Evolutionary conservation across 2,329 filamentous ascomycete genomes (phyloP).

Genomic region (Nothophaeocryptopus gaeumannii): DNA sequence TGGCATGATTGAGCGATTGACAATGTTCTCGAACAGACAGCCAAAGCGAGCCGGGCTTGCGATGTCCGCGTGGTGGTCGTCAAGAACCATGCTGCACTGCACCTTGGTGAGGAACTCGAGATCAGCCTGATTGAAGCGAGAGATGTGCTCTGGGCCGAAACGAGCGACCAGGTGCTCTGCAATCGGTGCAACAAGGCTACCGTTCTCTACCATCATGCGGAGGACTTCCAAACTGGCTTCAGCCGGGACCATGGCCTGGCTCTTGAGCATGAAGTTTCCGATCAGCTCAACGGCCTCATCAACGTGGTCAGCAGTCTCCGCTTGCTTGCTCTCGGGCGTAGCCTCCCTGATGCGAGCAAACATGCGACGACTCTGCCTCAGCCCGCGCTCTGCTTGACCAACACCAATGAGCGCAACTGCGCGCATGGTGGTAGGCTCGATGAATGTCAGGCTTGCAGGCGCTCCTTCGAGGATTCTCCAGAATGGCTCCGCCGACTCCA

Average conservation of each 20-base stretch:
- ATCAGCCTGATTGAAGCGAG: constrained; percentile 52
- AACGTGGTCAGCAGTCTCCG: constrained; percentile 70
- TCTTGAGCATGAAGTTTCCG: constrained; percentile 56
- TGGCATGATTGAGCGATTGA: constrained; percentile 52
- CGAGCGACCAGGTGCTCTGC: constrained; percentile 60
- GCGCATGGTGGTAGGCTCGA: constrained; percentile 90
- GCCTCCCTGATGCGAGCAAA: constrained; percentile 75
- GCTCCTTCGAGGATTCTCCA: constrained; percentile 70
- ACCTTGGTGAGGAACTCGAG: constrained; percentile 61
- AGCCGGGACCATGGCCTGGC: constrained; percentile 50
- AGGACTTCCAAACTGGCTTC: constrained; percentile 58
- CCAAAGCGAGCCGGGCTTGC: constrained; percentile 60
- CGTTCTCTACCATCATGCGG: constrained; percentile 65
- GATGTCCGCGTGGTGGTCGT: constrained; percentile 49
- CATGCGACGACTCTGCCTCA: constrained; percentile 78
- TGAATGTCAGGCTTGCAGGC: constrained; percentile 63
- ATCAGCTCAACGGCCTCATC: constrained; percentile 79
- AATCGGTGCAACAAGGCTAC: constrained; percentile 58
- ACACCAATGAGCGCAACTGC: constrained; percentile 82
- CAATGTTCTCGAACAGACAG: constrained; percentile 59
- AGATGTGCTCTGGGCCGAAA: constrained; percentile 58
- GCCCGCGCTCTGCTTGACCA: constrained; percentile 76
- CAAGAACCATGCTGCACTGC: constrained; percentile 52
- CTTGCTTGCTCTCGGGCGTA: constrained; percentile 47
- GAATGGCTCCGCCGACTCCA: constrained; percentile 72